phyloP scores from a whole-genome alignment of 495 filamentous ascomycete species.

The Podospora comata region DNA sequence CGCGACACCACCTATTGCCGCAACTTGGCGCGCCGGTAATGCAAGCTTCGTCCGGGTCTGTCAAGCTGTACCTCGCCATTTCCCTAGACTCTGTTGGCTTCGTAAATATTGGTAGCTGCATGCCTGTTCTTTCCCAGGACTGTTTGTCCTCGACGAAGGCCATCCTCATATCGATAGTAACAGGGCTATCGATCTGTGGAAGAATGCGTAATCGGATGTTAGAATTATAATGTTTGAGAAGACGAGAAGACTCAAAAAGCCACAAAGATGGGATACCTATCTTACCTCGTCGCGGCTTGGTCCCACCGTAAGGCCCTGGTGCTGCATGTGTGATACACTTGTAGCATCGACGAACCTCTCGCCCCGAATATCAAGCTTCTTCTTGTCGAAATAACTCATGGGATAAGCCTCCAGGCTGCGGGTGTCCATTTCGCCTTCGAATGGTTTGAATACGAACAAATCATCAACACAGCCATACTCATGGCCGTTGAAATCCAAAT shows the following conservation, averaged over 20 bases:
- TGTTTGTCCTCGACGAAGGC: constrained; percentile 26
- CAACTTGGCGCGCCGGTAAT: background rate
- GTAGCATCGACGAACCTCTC: constrained; percentile 31
- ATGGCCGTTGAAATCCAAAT: constrained; percentile 40
- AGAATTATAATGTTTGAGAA: too few species aligned
- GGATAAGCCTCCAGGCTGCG: constrained; percentile 35
- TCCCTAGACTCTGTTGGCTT: background rate
- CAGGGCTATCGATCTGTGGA: constrained; percentile 29
- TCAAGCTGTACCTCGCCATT: background rate
- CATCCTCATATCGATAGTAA: constrained; percentile 38
- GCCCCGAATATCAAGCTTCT: constrained; percentile 30
- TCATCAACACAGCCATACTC: constrained; percentile 33
- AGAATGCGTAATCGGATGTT: too few species aligned
- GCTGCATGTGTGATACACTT: constrained; percentile 32
- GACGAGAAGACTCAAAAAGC: too few species aligned
- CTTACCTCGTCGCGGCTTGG: constrained; percentile 36
- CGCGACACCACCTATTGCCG: background rate
- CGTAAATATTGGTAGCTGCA: too few species aligned
- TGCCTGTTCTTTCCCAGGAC: background rate
- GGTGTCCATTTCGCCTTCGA: constrained; percentile 35
- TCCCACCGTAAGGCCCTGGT: constrained; percentile 33
- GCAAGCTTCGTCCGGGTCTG: too few species aligned
- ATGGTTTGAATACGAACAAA: constrained; percentile 31
- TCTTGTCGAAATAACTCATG: constrained; percentile 4
- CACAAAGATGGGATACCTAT: too few species aligned